Percentiles rank a stretch among this genome's conserved stretches.
These are phyloP conservation scores for Beauveria asiatica DNA, from an alignment of 2,329 filamentous ascomycete genomes.

Conservation along the genomic window DNA sequence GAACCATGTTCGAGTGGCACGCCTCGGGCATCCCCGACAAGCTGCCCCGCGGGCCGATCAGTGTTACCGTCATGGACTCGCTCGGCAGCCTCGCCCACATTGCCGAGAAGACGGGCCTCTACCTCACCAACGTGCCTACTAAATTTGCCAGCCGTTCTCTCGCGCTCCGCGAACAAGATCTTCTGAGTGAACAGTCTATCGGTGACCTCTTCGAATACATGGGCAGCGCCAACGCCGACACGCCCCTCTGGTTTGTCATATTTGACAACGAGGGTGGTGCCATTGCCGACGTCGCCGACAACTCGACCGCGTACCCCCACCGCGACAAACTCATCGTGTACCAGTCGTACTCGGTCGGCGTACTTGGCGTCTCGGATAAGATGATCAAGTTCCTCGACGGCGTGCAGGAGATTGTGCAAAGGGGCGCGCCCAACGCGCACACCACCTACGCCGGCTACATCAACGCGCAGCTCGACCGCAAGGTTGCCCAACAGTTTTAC, in stretches of 20 bases:
- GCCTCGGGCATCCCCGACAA: conserved; percentile 38
- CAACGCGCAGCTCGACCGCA: conserved; percentile 38
- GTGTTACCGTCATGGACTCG: conserved; percentile 52
- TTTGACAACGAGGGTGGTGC: conserved; percentile 56
- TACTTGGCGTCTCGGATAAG: conserved; percentile 34
- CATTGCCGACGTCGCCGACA: conserved; percentile 43
- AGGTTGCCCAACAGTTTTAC: conserved; percentile 39
- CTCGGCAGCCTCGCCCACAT: conserved; percentile 47
- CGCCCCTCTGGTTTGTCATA: conserved; percentile 51
- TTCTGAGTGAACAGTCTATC: conserved; percentile 37
- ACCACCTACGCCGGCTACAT: conserved; percentile 58
- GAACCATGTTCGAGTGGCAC: conserved; percentile 46
- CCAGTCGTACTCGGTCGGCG: conserved; percentile 50
- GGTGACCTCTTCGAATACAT: conserved; percentile 46
- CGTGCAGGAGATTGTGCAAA: conserved; percentile 37
- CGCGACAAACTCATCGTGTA: conserved; percentile 57
- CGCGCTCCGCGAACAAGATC: conserved; percentile 40
- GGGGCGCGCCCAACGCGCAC: conserved; percentile 28
- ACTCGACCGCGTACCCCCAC: conserved; percentile 54
- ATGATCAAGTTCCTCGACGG: conserved; percentile 43
- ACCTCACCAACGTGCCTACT: conserved; percentile 36
- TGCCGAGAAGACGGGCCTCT: conserved; percentile 40
- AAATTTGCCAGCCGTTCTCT: conserved; percentile 52
- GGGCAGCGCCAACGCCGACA: conserved; percentile 39
- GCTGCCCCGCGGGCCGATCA: conserved; percentile 35